phyloP scores from a whole-genome alignment of 768 basidiomycete species.

The Mycena vitilis region DNA sequence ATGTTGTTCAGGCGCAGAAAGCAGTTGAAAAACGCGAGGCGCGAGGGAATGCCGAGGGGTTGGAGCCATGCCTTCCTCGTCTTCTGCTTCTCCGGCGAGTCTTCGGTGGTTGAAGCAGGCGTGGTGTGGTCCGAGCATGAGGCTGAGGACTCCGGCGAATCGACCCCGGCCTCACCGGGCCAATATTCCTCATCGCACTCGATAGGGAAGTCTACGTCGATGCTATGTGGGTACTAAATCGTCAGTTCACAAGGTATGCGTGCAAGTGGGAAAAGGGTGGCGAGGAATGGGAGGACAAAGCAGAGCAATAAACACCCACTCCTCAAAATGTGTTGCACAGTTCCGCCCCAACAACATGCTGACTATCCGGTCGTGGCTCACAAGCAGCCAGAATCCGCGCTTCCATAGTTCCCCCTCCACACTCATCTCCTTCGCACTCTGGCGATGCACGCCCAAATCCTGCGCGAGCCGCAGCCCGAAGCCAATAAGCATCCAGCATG shows the following conservation, averaged over 20 bases:
- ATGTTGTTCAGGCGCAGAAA: constrained; percentile 70
- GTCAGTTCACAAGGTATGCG: too few species aligned
- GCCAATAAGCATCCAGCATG: constrained; percentile 76
- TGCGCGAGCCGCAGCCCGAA: constrained; percentile 39
- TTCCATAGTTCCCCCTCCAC: constrained; percentile 81
- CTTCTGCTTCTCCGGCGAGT: too few species aligned
- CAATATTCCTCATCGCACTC: constrained; percentile 79
- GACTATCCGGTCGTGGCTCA: constrained; percentile 54
- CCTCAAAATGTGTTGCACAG: constrained; percentile 6
- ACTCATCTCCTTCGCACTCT: constrained; percentile 50
- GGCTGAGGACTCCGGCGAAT: too few species aligned
- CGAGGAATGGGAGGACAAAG: neutral
- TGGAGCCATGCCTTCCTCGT: constrained; percentile 67
- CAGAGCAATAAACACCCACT: constrained; percentile 48
- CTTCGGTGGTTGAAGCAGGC: too few species aligned
- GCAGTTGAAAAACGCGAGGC: constrained; percentile 65
- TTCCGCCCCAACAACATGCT: constrained; percentile 66
- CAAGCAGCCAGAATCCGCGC: constrained; percentile 65
- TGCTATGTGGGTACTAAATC: constrained; percentile 50
- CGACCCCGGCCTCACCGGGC: constrained; percentile 35
- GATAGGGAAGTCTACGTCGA: constrained; percentile 74
- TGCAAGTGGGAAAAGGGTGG: too few species aligned
- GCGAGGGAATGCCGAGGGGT: constrained; percentile 65
- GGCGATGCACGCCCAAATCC: constrained; percentile 26
- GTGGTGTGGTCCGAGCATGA: too few species aligned